Evolutionary conservation across 495 filamentous ascomycete species (phyloP), one percentile per base, ranked within the genome.

Genomic region (Aspergillus sclerotiicarbonarius): DNA sequence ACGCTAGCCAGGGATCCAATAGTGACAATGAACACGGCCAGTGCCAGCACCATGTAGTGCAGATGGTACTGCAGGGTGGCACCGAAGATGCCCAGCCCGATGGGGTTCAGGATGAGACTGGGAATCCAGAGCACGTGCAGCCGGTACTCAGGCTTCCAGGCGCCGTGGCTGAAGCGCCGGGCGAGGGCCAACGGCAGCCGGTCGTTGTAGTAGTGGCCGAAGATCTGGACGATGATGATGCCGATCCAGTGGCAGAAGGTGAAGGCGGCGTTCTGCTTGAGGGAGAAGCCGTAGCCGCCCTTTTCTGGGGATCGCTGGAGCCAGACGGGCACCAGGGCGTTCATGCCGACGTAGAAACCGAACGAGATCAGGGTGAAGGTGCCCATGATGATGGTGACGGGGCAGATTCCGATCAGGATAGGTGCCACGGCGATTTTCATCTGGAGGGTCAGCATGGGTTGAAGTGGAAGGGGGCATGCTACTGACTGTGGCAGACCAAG

Each of bases 261-360:
- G 63, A 77, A 64, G 61, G 59, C 39, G 3, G 79, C 80, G 32
- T 77, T 82, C 53, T 80, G 70, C 13, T 68, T 62, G 0, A 76
- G 68, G 0, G 71, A 67, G 54, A 81, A 82, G 18, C 78, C 79
- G 61, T 82, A 82, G 12, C 79, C 80, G n/a, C 77, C 77, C 2
- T 51, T 62, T 10, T 64, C 62, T 30, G 63, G 59, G 18, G 80
- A 79, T 37, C 63, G 68, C 59, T 81, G 74, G 4, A 83, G 68
- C 66, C 71, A 82, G 18, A 67, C 68, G 4, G 71, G 64, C 0
- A 70, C 69, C 2, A 68, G 62, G 13, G 70, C 66, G 37, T 67
- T 67, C 43, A 70, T 64, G 10, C 69, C 67, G 21, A 81, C 71
- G 33, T 70, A 71, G 56, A 76, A 76, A 7, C 78, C 79, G 43